Evolutionary conservation across 2,329 filamentous ascomycete genomes (phyloP), one percentile per base, ranked within the genome.

Genomic region (Ophiostoma sp.): DNA sequence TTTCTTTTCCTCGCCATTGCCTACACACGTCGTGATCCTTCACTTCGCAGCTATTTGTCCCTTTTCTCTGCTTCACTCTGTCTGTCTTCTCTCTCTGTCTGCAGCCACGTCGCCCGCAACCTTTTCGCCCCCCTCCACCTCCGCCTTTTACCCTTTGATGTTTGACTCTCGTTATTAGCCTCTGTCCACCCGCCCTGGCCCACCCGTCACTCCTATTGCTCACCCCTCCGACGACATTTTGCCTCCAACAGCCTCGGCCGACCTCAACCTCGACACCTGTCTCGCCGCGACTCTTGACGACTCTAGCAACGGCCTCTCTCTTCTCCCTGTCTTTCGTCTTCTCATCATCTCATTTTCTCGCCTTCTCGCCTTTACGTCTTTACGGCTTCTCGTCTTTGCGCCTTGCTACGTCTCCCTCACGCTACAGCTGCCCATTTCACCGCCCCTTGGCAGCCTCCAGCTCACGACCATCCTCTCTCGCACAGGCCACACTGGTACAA

Each of bases 221-320:
- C 64, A 66, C 64, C 64, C 64, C 64, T 66, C 64, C 64, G 64
- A 66, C 64, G 64, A 36, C 35, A 36, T n/a, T 66, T 39, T 66
- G 31, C 11, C 64, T 41, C 15, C 36, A n/a, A n/a, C 64, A 36
- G 36, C 65, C n/a, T 48, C 41, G 35, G 48, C 39, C 10, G 33
- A 7, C 67, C 23, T 33, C n/a, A n/a, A 67, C 39, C n/a, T 48
- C 44, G 44, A 48, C 44, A 48, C 44, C 36, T 39, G 7, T 20
- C 44, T n/a, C 17, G 17, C 44, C 44, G 20, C 44, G 5, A 8
- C 20, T 48, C 52, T 57, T 17, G 52, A 57, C 52, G 23, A 57
- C 52, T 57, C 52, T 15, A n/a, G 44, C 44, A 57, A 27, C 52
- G 3, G 8, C 27, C 23, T 57, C 52, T 57, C 52, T 27, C n/a